phyloP scores from a whole-genome alignment of 306 rosid genomes.

The Argentina anserina region DNA sequence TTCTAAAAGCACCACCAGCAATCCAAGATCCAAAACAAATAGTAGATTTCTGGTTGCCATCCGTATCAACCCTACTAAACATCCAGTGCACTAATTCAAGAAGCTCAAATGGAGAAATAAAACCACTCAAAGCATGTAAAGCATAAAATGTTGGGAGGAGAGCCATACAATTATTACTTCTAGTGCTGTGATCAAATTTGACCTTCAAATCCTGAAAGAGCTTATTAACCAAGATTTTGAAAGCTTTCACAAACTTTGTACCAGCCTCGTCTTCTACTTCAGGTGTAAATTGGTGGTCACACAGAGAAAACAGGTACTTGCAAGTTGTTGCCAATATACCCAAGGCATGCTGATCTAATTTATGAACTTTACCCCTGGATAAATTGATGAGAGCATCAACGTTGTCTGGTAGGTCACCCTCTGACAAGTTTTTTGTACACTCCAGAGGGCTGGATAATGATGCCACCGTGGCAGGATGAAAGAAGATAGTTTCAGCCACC shows the following conservation, averaged over 20 bases:
- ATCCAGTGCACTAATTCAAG: conserved; percentile 84
- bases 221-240: conserved; percentile 43
- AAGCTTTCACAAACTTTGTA: conserved; percentile 42
- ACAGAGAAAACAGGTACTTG: conserved; percentile 45
- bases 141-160: conserved; percentile 44
- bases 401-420: conserved; percentile 25
- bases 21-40: conserved; percentile 60
- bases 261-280: conserved; percentile 30
- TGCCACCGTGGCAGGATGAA: conserved; percentile 55
- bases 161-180: conserved; percentile 35
- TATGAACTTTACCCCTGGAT: conserved; percentile 41
- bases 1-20: conserved; percentile 70
- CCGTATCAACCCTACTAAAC: conserved; percentile 39
- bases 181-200: conserved; percentile 41
- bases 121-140: conserved; percentile 48
- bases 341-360: conserved; percentile 45
- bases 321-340: conserved; percentile 57
- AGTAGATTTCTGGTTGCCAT: conserved; percentile 30
- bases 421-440: conserved; percentile 30
- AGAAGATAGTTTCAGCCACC: conserved; percentile 54
- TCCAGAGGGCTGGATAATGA: conserved; percentile 54
- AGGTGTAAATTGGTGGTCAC: conserved; percentile 28
- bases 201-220: conserved; percentile 47
- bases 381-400: conserved; percentile 36
- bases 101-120: conserved; percentile 68